Evolutionary conservation across 164 flowering plant species (phyloP), one percentile per base, ranked within the genome.

Genomic region (Berberis vulgaris): DNA sequence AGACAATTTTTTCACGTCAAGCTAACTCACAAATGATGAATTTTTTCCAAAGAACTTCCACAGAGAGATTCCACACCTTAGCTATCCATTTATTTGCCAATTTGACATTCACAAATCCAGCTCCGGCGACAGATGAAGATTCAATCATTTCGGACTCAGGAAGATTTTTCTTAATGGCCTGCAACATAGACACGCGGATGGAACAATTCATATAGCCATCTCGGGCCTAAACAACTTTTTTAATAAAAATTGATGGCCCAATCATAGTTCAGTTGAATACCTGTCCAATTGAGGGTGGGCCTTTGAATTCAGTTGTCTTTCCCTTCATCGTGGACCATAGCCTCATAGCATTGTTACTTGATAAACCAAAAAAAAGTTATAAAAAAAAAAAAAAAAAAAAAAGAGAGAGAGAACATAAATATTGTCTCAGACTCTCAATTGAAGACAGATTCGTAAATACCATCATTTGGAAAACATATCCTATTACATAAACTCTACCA

Each of bases 301-400:
- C 82, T 65, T 52, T 79, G 63, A 81, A 91, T 52, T 72, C 77
- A 7, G 82, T 73, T 8, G 69, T 50, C 67, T 78, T 84, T 39
- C 84, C 91, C 72, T 83, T 91, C n/a, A 91, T 79, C 73, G 66
- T 84, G 41, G 87, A 65, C 84, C 84, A 94, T 42, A 85, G 61
- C 63, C 91, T 71, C 97, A 94, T 91, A 7, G 97, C 99, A 77
- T 94, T 94, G 65, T 94, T 91, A 69, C 99, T 94, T 4, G 12
- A 38, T 1, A 3, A 52, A 52, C 55, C 10, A 52, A 52, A 52
- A 52, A 52, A 3, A 52, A 12, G n/a, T 7, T 7, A 11, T 11
- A 6, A 38, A 0, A 3, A 52, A 52, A 12, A 52, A 52, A 52
- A 52, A 7, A 52, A 26, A 3, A 52, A 12, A 7, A 26, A 26